phyloP scores from a whole-genome alignment of 306 rosid species.

The Elaeagnus macrophylla region DNA sequence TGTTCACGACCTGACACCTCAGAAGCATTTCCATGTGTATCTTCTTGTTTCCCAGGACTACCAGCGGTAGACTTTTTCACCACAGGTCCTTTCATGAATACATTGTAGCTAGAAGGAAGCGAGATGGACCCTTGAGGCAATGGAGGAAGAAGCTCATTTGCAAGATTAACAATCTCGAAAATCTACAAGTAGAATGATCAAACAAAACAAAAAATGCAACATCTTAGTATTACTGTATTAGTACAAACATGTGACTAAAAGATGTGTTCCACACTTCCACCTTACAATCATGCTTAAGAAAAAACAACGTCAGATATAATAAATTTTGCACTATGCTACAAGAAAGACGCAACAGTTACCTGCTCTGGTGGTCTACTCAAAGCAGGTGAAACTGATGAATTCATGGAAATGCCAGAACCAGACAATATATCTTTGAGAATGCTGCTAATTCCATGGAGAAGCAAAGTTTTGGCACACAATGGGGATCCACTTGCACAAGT shows the following conservation, averaged over 20 bases:
- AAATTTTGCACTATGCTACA: background rate
- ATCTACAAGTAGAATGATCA: conserved; percentile 35
- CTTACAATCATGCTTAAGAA: background rate
- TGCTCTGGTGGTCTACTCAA: conserved; percentile 83
- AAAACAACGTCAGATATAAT: background rate
- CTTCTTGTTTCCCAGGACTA: conserved; percentile 73
- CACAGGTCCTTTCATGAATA: conserved; percentile 68
- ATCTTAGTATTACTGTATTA: too few species aligned
- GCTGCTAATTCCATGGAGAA: conserved; percentile 86
- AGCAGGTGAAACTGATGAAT: conserved; percentile 82
- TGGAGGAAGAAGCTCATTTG: conserved; percentile 94
- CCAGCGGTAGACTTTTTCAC: conserved; percentile 59
- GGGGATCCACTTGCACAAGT: conserved; percentile 99
- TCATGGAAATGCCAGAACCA: conserved; percentile 75
- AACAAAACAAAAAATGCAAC: background rate
- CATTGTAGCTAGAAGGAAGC: conserved; percentile 56
- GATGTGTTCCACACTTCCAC: background rate
- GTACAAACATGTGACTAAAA: background rate
- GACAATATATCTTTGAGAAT: conserved; percentile 83
- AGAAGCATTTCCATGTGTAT: conserved; percentile 43
- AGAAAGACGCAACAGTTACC: conserved; percentile 29
- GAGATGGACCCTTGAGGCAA: conserved; percentile 89
- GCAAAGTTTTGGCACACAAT: conserved; percentile 81
- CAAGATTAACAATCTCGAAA: conserved; percentile 91
- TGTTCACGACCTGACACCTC: conserved; percentile 89